Evolutionary conservation across 2,329 filamentous ascomycete species (phyloP).

Genomic region (Xylariaceae sp.): DNA sequence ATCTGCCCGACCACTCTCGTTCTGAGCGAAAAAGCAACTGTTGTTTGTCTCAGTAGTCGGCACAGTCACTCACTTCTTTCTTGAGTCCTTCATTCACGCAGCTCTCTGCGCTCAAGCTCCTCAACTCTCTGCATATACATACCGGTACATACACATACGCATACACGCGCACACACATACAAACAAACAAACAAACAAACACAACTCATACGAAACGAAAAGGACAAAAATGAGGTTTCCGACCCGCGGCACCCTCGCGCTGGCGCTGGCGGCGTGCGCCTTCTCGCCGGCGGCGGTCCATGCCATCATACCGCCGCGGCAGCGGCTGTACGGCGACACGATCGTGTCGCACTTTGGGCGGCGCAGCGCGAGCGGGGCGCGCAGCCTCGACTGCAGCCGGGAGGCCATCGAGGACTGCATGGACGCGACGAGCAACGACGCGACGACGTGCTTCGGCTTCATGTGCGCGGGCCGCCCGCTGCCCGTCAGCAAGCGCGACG

Average conservation of each 20-base stretch:
- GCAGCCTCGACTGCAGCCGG: constrained; percentile 6
- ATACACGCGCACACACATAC: no score
- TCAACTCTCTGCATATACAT: not conserved
- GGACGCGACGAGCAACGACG: constrained; percentile 11
- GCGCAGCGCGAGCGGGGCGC: constrained; percentile 1
- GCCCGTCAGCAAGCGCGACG: constrained; percentile 14
- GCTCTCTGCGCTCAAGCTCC: not conserved
- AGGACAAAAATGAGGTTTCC: constrained; percentile 8
- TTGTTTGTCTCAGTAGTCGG: not conserved
- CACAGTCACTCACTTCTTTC: constrained; percentile 3
- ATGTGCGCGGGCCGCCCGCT: constrained; percentile 11
- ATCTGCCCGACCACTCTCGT: constrained; percentile 11
- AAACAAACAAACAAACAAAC: not conserved
- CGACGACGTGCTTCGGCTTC: constrained; percentile 15
- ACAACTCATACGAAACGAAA: not conserved
- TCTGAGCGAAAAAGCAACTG: constrained; percentile 1
- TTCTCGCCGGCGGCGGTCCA: constrained; percentile 7
- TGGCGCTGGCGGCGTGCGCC: constrained; percentile 7
- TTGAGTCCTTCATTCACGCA: not conserved
- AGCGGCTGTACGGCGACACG: no score
- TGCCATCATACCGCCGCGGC: constrained; percentile 6
- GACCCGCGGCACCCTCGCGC: constrained; percentile 3
- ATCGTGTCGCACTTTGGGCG: no score
- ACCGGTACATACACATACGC: no score
- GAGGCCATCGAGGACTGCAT: constrained; percentile 9